A percentile compares a stretch with the other conserved stretches of the same genome.
Conservation (phyloP, 352 stramenopile species). For the Pythium aristosporum region DNA sequence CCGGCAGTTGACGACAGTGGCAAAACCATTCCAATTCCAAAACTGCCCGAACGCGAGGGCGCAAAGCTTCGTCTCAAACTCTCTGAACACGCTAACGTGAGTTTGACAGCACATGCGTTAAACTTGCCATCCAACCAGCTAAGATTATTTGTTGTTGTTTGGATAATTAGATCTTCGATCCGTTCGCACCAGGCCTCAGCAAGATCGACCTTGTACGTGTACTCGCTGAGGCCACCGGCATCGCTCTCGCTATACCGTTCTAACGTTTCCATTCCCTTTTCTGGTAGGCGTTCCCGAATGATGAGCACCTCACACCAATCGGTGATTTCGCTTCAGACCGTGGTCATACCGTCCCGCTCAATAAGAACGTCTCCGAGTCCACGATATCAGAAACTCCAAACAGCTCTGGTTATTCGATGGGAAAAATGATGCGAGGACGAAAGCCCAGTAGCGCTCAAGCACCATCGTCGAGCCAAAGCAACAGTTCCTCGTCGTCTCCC, state of each 20-base stretch:
- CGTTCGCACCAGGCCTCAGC: slow-evolving; percentile 66
- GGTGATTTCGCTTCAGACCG: slow-evolving; percentile 66
- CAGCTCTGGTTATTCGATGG: slow-evolving; percentile 62
- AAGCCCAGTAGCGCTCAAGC: slow-evolving; percentile 46
- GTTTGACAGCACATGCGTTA: slow-evolving; percentile 4
- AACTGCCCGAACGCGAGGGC: slow-evolving; percentile 70
- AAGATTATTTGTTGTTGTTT: not conserved
- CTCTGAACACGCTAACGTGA: slow-evolving; percentile 56
- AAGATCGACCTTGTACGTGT: slow-evolving; percentile 59
- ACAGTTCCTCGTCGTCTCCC: slow-evolving; percentile 20
- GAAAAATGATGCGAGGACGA: slow-evolving; percentile 63
- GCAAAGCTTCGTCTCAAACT: slow-evolving; percentile 65
- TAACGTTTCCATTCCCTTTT: not conserved
- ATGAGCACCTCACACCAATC: slow-evolving; percentile 80
- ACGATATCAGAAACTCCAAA: slow-evolving; percentile 44
- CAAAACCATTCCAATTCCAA: slow-evolving; percentile 56
- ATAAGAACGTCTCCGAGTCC: slow-evolving; percentile 55
- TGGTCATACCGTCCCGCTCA: slow-evolving; percentile 67
- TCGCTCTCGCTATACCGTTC: not conserved
- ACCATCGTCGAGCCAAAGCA: slow-evolving; percentile 27
- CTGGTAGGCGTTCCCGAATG: slow-evolving; percentile 70
- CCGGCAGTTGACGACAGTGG: slow-evolving; percentile 69
- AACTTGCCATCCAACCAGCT: not conserved
- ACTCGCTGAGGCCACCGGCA: not conserved
- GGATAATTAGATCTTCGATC: slow-evolving; percentile 70